A percentile compares a stretch with the other conserved stretches of the same genome.
Conservation (phyloP, 1,284 basidiomycete species). For the Naganishia cerealis region DNA sequence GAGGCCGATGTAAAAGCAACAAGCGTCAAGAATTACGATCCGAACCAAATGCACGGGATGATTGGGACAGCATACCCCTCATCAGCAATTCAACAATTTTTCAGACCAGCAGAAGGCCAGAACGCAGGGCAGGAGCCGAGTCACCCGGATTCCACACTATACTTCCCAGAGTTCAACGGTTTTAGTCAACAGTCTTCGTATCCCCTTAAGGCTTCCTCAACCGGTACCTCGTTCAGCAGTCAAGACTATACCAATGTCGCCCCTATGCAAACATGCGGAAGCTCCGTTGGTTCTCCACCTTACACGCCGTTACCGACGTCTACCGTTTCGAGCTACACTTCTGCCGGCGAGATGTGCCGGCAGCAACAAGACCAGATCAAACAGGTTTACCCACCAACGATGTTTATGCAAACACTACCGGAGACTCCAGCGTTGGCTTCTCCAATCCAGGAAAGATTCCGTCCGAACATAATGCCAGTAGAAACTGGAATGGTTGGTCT, state of each 20-base stretch:
- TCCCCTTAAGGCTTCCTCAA: not conserved
- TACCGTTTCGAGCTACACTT: not conserved
- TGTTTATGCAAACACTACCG: conserved; percentile 18
- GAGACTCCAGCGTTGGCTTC: conserved; percentile 1
- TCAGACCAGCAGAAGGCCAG: not conserved
- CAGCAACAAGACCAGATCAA: conserved; percentile 1
- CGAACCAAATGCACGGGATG: not conserved
- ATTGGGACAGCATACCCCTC: not conserved
- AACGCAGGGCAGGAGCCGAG: not conserved
- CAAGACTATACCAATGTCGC: not conserved
- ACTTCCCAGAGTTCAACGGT: not conserved
- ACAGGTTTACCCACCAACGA: conserved; percentile 10
- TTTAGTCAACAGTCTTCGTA: not conserved
- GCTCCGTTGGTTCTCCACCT: conserved; percentile 4
- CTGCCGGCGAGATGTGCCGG: not conserved
- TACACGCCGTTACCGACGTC: conserved; percentile 23
- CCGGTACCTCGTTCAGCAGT: conserved; percentile 22
- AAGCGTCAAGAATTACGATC: not conserved
- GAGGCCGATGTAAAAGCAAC: not conserved
- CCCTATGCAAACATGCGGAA: not conserved
- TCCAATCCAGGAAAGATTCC: not conserved
- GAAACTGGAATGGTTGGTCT: conserved; percentile 17
- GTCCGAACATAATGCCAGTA: not conserved
- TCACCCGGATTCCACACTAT: not conserved
- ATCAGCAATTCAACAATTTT: not conserved